These are phyloP conservation scores for Syzygium jambos DNA, from an alignment of 345 rosid genomes.

Conservation along the genomic window DNA sequence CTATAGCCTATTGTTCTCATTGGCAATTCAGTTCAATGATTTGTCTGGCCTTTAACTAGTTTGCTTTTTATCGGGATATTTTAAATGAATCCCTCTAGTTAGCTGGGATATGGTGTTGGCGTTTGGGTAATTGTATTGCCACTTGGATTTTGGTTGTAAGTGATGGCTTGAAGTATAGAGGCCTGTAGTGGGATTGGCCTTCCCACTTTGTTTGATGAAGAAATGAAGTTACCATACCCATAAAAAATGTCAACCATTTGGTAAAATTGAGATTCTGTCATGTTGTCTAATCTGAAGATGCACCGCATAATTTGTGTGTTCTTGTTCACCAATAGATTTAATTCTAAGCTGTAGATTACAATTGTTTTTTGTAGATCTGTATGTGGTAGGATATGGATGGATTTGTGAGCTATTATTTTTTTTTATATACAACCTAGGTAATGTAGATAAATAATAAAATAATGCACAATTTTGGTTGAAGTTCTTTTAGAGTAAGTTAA, in stretches of 20 bases:
- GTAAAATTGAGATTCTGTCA: neutral
- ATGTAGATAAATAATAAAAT: neutral
- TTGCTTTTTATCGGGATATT: neutral
- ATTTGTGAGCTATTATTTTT: neutral
- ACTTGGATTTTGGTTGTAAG: neutral
- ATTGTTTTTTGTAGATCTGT: neutral
- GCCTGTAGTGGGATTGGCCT: neutral
- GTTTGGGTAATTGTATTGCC: neutral
- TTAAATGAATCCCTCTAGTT: neutral
- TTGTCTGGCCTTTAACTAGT: neutral
- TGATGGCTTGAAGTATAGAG: neutral
- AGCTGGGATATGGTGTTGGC: neutral
- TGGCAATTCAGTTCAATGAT: neutral
- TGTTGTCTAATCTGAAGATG: neutral
- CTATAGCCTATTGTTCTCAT: neutral
- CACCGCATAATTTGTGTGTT: neutral
- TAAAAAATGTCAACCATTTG: neutral
- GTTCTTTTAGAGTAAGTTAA: neutral
- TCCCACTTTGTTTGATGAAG: neutral
- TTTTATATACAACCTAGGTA: neutral
- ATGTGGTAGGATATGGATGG: neutral
- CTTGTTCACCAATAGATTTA: neutral
- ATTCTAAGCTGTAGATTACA: neutral
- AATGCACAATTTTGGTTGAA: neutral
- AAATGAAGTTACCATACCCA: neutral